Evolutionary conservation across 371 early-diverging fungal genomes (phyloP).

Genomic region (Mortierella sp.): DNA sequence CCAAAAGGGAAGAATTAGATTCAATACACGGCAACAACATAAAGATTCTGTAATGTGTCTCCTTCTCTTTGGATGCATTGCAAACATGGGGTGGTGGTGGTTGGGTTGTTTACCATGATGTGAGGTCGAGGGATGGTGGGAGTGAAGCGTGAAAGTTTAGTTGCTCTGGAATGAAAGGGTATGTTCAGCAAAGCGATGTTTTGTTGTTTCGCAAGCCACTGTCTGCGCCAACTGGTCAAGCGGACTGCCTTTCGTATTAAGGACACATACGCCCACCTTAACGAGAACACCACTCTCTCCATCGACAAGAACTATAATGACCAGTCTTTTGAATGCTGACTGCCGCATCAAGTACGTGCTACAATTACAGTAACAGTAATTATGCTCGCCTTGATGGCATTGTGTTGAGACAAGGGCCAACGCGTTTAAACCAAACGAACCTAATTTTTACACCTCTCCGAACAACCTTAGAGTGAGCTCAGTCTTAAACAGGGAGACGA

Average conservation of each 20-base stretch:
- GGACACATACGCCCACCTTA: no score
- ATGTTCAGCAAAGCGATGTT: not conserved
- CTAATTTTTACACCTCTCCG: not conserved
- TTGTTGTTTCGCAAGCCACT: conserved; percentile 15
- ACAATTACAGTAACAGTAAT: not conserved
- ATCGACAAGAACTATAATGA: conserved; percentile 57
- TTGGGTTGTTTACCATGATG: conserved; percentile 4
- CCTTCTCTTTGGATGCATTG: no score
- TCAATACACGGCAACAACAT: not conserved
- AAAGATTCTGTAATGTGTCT: no score
- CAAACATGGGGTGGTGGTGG: not conserved
- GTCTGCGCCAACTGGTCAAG: no score
- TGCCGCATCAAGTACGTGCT: conserved; percentile 67
- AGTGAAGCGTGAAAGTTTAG: no score
- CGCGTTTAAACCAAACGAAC: not conserved
- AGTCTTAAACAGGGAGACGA: conserved; percentile 83
- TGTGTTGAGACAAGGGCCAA: no score
- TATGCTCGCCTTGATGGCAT: not conserved
- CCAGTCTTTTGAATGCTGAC: conserved; percentile 62
- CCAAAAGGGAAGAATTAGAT: not conserved
- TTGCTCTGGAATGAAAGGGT: not conserved
- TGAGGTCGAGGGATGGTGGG: no score
- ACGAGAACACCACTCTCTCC: no score
- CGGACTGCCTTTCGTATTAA: conserved; percentile 10
- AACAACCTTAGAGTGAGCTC: conserved; percentile 83